Evolutionary conservation across 2,329 filamentous ascomycete genomes (phyloP), one percentile per base, ranked within the genome.

Genomic region (Colletotrichum neosansevieriae): DNA sequence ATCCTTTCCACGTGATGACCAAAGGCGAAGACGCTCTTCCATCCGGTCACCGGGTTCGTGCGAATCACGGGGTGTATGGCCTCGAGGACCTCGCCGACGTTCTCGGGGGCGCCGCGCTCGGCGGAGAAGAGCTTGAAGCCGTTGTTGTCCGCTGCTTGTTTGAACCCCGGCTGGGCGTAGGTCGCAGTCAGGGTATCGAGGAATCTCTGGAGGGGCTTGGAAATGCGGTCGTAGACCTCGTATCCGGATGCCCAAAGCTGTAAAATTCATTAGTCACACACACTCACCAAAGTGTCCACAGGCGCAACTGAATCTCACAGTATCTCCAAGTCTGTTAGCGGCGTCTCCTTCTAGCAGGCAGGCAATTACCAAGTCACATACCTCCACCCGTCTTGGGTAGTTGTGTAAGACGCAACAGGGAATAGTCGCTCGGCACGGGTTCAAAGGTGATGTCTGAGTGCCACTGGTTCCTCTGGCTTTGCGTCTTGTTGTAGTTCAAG

Each of bases 391-490:
- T 87, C 62, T 80, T 79, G 4, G 88, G 88, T 1, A 89, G 76
- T 71, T 88, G 76, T 0, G 81, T 82, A 3, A 90, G 76, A 0
- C 86, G 78, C 1, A 91, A 79, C 0, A 86, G 81, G 0, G 89
- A 84, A 72, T 91, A 92, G 74, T 92, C 89, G 7, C 84, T 84
- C 0, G 90, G 90, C 3, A 87, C 79, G 0, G 85, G 85, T 78
- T 92, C 90, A 67, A 91, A 92, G 0, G 86, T 84, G 71, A 91
- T 91, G 70, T 92, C 89, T 0, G 84, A 86, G 74, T 90, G 88
- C 88, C 88, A 90, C 67, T 83, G 78, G 6, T 79, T 77, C 66
- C 78, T 81, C 19, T 79, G 78, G 58, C 77, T 82, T 67, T 88
- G 86, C 71, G 80, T 81, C 73, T 82, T 79, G 71, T 77, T 76